Conservation (phyloP, 2,329 filamentous ascomycete species). For the Phialophora chinensis region DNA sequence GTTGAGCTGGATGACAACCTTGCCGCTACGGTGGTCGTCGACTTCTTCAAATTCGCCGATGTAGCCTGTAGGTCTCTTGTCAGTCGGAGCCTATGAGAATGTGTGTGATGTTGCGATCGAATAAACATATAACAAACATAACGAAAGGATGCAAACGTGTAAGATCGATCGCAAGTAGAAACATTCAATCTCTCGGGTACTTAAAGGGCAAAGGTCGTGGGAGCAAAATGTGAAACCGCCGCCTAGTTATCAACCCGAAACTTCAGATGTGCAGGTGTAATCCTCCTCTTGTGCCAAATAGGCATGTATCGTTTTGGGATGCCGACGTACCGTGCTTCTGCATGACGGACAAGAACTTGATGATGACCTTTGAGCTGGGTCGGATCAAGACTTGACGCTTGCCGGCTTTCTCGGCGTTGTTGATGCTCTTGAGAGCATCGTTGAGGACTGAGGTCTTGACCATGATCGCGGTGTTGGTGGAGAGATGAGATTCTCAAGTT, state of each 20-base stretch:
- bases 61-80: slow-evolving; percentile 70
- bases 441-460: slow-evolving; percentile 99
- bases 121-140: slow-evolving; percentile 91
- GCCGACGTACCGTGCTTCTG: slow-evolving; percentile 92
- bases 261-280: slow-evolving; percentile 31
- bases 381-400: slow-evolving; percentile 99
- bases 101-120: slow-evolving; percentile 74
- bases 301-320: slow-evolving; percentile 17
- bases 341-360: slow-evolving; percentile 99
- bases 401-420: slow-evolving; percentile 99
- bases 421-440: slow-evolving; percentile 99
- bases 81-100: slow-evolving; percentile 51
- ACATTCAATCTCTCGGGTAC: slow-evolving; percentile 90
- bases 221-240: slow-evolving; percentile 73
- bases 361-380: slow-evolving; percentile 98
- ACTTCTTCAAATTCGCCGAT: slow-evolving; percentile 99
- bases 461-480: slow-evolving; percentile 72
- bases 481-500: slow-evolving; percentile 59
- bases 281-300: slow-evolving; percentile 31
- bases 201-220: slow-evolving; percentile 99
- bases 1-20: slow-evolving; percentile 99
- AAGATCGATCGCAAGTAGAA: slow-evolving; percentile 77
- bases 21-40: slow-evolving; percentile 98
- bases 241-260: slow-evolving; percentile 99
- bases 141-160: slow-evolving; percentile 73